These are phyloP conservation scores for Calocybe indica DNA, from an alignment of 768 basidiomycete genomes.

Conservation along the genomic window DNA sequence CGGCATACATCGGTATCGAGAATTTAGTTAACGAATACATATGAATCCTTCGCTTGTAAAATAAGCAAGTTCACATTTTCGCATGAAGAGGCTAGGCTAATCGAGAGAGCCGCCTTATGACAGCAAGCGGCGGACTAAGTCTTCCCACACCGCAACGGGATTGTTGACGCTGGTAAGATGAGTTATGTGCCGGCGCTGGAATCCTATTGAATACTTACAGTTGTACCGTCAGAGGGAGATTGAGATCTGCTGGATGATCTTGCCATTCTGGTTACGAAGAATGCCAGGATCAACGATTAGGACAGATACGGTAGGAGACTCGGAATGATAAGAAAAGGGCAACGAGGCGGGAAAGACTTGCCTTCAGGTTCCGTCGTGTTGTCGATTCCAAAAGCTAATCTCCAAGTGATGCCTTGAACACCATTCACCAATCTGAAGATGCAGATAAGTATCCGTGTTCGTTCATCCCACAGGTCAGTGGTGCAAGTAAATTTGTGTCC, in stretches of 20 bases:
- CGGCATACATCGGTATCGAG: too few relatives aligned
- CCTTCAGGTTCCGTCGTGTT: slow-evolving; percentile 51
- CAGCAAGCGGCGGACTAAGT: slow-evolving; percentile 26
- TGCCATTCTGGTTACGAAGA: slow-evolving; percentile 44
- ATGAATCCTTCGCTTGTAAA: not conserved
- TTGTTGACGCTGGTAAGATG: slow-evolving; percentile 45
- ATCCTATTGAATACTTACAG: slow-evolving; percentile 31
- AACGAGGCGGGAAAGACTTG: slow-evolving; percentile 14
- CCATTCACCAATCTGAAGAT: slow-evolving; percentile 41
- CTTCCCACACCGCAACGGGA: slow-evolving; percentile 49
- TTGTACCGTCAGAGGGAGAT: slow-evolving; percentile 41
- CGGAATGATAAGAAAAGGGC: not conserved
- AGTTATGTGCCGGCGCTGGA: slow-evolving; percentile 1
- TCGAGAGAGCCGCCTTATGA: slow-evolving; percentile 5
- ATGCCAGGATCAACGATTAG: slow-evolving; percentile 1
- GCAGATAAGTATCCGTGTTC: slow-evolving; percentile 4
- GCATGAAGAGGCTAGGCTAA: not conserved
- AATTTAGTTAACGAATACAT: too few relatives aligned
- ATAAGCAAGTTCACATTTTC: not conserved
- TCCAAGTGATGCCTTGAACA: slow-evolving; percentile 59
- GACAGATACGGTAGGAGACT: not conserved
- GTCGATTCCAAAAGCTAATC: slow-evolving; percentile 54
- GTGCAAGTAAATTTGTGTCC: slow-evolving; percentile 3
- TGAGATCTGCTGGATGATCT: slow-evolving; percentile 46
- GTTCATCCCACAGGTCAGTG: slow-evolving; percentile 1